These are phyloP conservation scores for Erysiphe pulchra DNA, from an alignment of 2,329 filamentous ascomycete genomes.

Conservation along the genomic window DNA sequence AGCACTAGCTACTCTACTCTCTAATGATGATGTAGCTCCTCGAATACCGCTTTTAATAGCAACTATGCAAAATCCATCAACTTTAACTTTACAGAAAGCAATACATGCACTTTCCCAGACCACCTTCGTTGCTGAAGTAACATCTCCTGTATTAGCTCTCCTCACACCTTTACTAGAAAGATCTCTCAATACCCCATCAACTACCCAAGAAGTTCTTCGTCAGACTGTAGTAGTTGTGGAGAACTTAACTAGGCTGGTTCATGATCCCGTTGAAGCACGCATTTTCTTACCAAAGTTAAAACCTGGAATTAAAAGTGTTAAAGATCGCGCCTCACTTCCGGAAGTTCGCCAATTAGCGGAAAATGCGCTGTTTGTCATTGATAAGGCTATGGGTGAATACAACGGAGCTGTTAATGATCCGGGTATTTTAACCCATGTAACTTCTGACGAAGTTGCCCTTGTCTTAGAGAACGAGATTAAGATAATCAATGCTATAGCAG, in stretches of 20 bases:
- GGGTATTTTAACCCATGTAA: slow-evolving; percentile 33
- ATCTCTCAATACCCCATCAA: slow-evolving; percentile 73
- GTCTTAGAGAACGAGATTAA: slow-evolving; percentile 54
- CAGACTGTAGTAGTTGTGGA: slow-evolving; percentile 93
- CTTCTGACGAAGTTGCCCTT: slow-evolving; percentile 46
- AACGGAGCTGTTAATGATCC: slow-evolving; percentile 28
- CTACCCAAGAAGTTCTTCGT: slow-evolving; percentile 77
- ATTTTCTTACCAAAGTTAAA: slow-evolving; percentile 86
- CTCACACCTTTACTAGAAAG: slow-evolving; percentile 87
- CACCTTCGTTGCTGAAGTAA: slow-evolving; percentile 93
- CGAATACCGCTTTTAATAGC: slow-evolving; percentile 80
- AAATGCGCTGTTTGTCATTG: slow-evolving; percentile 61
- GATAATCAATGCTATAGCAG: slow-evolving; percentile 33
- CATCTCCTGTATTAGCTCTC: slow-evolving; percentile 79
- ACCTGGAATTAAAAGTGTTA: slow-evolving; percentile 76
- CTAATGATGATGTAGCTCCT: slow-evolving; percentile 89
- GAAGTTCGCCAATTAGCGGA: slow-evolving; percentile 81
- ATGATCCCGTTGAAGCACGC: slow-evolving; percentile 81
- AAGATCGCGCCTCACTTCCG: slow-evolving; percentile 68
- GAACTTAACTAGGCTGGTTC: slow-evolving; percentile 93
- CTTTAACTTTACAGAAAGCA: slow-evolving; percentile 73
- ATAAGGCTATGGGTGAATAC: slow-evolving; percentile 69
- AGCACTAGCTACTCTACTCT: slow-evolving; percentile 64
- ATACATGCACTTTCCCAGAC: slow-evolving; percentile 93
- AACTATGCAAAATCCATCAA: slow-evolving; percentile 81